Evolutionary conservation across 345 rosid species (phyloP).

Genomic region (Lumnitzera littorea): DNA sequence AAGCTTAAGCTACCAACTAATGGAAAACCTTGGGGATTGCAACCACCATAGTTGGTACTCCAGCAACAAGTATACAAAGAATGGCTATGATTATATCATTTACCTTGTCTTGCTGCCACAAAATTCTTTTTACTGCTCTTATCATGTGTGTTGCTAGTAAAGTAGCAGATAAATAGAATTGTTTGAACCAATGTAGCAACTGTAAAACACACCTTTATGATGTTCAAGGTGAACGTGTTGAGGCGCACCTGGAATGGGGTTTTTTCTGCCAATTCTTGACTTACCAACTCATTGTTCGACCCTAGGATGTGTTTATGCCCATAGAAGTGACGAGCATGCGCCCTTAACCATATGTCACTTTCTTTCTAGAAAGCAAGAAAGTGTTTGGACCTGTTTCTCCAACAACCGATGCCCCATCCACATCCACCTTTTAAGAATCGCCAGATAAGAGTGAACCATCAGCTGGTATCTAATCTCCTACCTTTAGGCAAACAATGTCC

Average conservation of each 20-base stretch:
- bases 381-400: constrained; percentile 54
- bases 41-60: constrained; percentile 72
- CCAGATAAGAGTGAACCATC: too few relatives aligned
- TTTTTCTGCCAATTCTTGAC: constrained; percentile 29
- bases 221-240: constrained; percentile 49
- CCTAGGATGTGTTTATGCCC: constrained; percentile 73
- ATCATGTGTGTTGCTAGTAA: constrained; percentile 55
- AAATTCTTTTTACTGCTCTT: constrained; percentile 39
- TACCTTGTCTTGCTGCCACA: constrained; percentile 31
- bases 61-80: constrained; percentile 51
- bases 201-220: constrained; percentile 50
- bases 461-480: constrained; percentile 51
- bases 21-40: constrained; percentile 82
- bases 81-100: constrained; percentile 45
- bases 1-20: constrained; percentile 70
- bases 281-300: constrained; percentile 58
- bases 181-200: constrained; percentile 60
- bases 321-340: constrained; percentile 60
- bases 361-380: constrained; percentile 51
- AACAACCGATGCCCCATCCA: constrained; percentile 62
- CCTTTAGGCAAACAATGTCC: constrained; percentile 46
- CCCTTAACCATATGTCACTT: constrained; percentile 44
- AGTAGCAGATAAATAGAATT: constrained; percentile 50
- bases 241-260: constrained; percentile 66
- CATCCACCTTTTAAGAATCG: constrained; percentile 32